Evolutionary conservation across 805 yeast genomes (phyloP).

Genomic region (Starmerella powellii): DNA sequence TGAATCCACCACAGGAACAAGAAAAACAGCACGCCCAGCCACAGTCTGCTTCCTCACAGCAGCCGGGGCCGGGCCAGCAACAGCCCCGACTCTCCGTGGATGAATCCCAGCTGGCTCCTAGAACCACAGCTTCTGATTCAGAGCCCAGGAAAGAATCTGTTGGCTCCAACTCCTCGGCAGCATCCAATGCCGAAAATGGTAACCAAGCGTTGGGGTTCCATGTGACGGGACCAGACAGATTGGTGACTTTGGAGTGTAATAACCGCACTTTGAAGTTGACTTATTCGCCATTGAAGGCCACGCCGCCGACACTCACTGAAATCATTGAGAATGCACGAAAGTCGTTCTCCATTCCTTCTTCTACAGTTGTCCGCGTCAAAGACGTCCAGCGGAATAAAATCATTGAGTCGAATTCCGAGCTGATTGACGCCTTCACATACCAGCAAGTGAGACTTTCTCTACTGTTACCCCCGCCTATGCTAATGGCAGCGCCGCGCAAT

Average conservation of each 20-base stretch:
- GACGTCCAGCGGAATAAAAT: slow-evolving; percentile 26
- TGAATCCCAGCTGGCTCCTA: too few species aligned
- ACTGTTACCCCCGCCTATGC: slow-evolving; percentile 26
- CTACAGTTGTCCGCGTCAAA: slow-evolving; percentile 30
- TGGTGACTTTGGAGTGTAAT: slow-evolving; percentile 27
- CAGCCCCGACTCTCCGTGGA: too few species aligned
- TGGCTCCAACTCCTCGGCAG: background rate
- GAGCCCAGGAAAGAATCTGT: background rate
- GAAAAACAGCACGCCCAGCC: too few species aligned
- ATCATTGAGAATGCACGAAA: slow-evolving; percentile 63
- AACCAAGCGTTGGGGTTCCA: background rate
- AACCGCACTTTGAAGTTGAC: slow-evolving; percentile 42
- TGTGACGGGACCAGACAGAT: slow-evolving; percentile 18
- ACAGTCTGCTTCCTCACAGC: too few species aligned
- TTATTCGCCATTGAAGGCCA: slow-evolving; percentile 50
- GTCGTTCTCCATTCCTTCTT: slow-evolving; percentile 48
- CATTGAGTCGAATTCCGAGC: slow-evolving; percentile 37
- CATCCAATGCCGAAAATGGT: background rate
- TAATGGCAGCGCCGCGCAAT: slow-evolving; percentile 5
- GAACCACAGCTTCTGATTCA: too few species aligned
- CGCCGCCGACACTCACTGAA: slow-evolving; percentile 72
- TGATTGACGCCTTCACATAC: slow-evolving; percentile 36
- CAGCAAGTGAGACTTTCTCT: slow-evolving; percentile 36
- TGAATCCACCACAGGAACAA: too few species aligned
- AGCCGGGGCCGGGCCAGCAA: background rate